phyloP scores from a whole-genome alignment of 2,329 filamentous ascomycete species.

The Thielaviopsis musarum region DNA sequence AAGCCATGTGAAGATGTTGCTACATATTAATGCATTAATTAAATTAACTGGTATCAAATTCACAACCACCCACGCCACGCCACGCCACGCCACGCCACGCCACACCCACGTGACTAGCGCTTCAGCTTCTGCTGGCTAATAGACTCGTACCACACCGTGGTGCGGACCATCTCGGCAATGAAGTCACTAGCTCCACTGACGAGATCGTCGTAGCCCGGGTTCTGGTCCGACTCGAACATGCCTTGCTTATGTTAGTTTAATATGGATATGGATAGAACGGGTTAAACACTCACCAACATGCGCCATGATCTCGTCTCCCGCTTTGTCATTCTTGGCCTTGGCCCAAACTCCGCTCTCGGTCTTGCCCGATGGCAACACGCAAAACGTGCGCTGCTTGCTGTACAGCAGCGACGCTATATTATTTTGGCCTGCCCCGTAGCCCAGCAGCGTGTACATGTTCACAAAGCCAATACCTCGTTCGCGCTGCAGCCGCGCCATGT shows the following conservation, averaged over 20 bases:
- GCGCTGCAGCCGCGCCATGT: slow-evolving; percentile 44
- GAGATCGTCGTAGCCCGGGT: slow-evolving; percentile 55
- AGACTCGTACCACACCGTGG: slow-evolving; percentile 47
- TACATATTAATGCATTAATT: neutral
- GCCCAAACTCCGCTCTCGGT: slow-evolving; percentile 40
- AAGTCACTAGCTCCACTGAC: slow-evolving; percentile 46
- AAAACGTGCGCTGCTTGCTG: slow-evolving; percentile 54
- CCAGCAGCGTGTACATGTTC: slow-evolving; percentile 77
- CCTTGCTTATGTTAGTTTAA: slow-evolving; percentile 20
- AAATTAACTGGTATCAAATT: neutral
- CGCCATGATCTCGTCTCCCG: slow-evolving; percentile 60
- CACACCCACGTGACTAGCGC: neutral
- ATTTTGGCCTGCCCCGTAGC: slow-evolving; percentile 39
- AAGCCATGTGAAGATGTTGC: neutral
- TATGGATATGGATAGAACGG: slow-evolving; percentile 11
- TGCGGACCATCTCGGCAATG: slow-evolving; percentile 44
- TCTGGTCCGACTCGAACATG: slow-evolving; percentile 58
- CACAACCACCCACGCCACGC: neutral
- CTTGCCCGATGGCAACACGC: slow-evolving; percentile 52
- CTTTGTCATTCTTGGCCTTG: slow-evolving; percentile 61
- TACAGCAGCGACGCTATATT: slow-evolving; percentile 9
- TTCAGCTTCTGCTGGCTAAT: slow-evolving; percentile 23
- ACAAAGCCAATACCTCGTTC: slow-evolving; percentile 60
- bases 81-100: too few species aligned
- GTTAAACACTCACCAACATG: slow-evolving; percentile 45